Base-by-base conservation (phyloP, 1,284 basidiomycete genomes). In the Tremellales sp. region DNA sequence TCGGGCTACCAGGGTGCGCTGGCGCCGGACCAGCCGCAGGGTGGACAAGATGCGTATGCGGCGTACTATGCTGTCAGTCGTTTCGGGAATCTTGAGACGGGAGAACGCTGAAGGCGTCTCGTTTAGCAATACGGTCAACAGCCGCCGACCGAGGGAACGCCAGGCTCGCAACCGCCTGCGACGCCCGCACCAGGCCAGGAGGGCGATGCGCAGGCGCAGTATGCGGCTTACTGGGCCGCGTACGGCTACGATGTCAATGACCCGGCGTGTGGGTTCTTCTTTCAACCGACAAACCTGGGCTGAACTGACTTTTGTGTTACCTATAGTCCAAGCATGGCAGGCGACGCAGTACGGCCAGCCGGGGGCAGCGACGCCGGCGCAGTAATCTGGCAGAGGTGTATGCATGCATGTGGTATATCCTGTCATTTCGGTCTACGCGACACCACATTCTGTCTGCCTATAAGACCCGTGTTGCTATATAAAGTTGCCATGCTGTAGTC, bases 171-270 rank as follows among this genome's bases (percentile, higher is more conserved):
- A 21, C 80, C 55, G 32, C 68, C 65, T 14, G 75, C 77, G 25
- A 60, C 50, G 39, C 60, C 61, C 25, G 61, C 66, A 14, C 77
- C 79, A n/a, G 58, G 57, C 21, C 59, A 62, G 45, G 65, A 68
- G 19, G 65, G 70, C 16, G 69, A 70, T 35, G 66, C 68, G 28
- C 73, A 68, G 54, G 65, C 68, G 41, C 71, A 72, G 41, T 75
- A 74, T 56, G 66, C 67, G 12, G 67, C 68, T 27, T 75, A 75
- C 60, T 75, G 74, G 73, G 85, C 87, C 49, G 83, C 85, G 13
- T 89, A 88, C 65, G 89, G 89, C 8, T 92, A 91, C 70, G 87
- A 92, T 63, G 85, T 91, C 56, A 88, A 87, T 43, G 72, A 74
- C 50, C 68, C 70, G 16, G 69, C 72, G 42, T 73, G 68, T 71